Evolutionary conservation across 108 stramenopile genomes (phyloP).

Genomic region (Nitzschia sp.): DNA sequence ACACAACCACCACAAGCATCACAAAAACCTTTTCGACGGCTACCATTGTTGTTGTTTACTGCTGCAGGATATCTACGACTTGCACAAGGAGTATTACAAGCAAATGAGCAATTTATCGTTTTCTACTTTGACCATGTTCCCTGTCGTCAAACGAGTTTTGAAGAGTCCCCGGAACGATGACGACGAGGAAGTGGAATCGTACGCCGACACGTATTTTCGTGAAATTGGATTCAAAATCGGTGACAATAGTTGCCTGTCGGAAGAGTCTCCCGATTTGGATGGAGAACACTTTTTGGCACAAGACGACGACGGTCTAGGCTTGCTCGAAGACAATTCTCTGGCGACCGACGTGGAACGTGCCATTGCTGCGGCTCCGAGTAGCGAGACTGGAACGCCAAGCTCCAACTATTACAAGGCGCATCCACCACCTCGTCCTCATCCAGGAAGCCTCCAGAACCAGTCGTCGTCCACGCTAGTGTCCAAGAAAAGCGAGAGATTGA

Average conservation of each 20-base stretch:
- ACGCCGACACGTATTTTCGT: slow-evolving; percentile 18
- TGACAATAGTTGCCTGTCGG: slow-evolving; percentile 11
- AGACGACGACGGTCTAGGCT: background rate
- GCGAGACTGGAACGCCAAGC: background rate
- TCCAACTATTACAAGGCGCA: background rate
- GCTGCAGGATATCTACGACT: too few relatives aligned
- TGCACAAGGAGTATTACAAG: too few relatives aligned
- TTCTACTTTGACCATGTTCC: background rate
- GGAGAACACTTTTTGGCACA: slow-evolving; percentile 3
- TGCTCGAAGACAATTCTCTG: slow-evolving; percentile 16
- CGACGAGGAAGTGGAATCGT: slow-evolving; percentile 8
- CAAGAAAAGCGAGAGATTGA: background rate
- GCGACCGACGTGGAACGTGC: slow-evolving; percentile 14
- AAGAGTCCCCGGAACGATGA: background rate
- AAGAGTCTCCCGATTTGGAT: slow-evolving; percentile 23
- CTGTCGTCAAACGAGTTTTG: background rate
- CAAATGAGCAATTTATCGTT: too few relatives aligned
- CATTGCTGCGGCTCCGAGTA: background rate
- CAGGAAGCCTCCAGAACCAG: background rate
- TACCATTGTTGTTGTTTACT: too few relatives aligned
- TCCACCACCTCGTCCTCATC: background rate
- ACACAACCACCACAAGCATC: too few relatives aligned
- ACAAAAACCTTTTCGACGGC: too few relatives aligned
- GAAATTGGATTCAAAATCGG: slow-evolving; percentile 29
- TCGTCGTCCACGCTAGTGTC: background rate